Conservation (phyloP, 495 filamentous ascomycete species). For the Aspergillus carlsbadensis region DNA sequence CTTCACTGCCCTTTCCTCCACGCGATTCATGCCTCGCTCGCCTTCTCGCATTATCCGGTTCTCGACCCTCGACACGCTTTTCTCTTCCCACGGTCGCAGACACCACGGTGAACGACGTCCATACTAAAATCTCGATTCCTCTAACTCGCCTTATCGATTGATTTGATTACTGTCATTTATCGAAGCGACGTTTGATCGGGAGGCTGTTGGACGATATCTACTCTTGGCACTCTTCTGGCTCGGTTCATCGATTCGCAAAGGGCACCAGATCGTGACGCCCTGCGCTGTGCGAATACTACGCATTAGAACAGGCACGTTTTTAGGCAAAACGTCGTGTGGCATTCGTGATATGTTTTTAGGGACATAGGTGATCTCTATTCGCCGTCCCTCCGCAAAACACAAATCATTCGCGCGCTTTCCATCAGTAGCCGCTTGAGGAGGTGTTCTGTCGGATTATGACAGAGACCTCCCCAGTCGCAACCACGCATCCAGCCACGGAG, state of each 20-base stretch:
- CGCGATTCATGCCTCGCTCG: slow-evolving; percentile 34
- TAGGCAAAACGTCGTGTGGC: background rate
- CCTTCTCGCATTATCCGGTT: slow-evolving; percentile 28
- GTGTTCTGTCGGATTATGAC: slow-evolving; percentile 87
- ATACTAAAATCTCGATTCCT: slow-evolving; percentile 17
- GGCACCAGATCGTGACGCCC: background rate
- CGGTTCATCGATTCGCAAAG: background rate
- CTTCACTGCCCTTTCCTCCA: slow-evolving; percentile 33
- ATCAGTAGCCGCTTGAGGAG: slow-evolving; percentile 47
- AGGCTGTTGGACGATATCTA: background rate
- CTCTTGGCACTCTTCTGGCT: background rate
- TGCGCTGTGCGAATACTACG: background rate
- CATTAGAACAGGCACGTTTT: background rate
- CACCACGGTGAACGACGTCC: slow-evolving; percentile 18
- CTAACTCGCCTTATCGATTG: background rate
- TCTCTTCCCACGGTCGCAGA: slow-evolving; percentile 29
- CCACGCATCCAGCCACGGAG: slow-evolving; percentile 61
- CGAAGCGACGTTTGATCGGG: background rate
- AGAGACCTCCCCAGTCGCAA: slow-evolving; percentile 66
- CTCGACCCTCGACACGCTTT: slow-evolving; percentile 22
- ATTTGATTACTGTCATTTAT: background rate
- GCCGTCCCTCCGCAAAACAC: slow-evolving; percentile 11
- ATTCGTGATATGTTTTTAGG: slow-evolving; percentile 37
- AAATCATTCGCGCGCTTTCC: slow-evolving; percentile 24
- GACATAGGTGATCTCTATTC: slow-evolving; percentile 25